phyloP scores from a whole-genome alignment of 1,284 basidiomycete genomes.

The Stygiomarasmius scandens region DNA sequence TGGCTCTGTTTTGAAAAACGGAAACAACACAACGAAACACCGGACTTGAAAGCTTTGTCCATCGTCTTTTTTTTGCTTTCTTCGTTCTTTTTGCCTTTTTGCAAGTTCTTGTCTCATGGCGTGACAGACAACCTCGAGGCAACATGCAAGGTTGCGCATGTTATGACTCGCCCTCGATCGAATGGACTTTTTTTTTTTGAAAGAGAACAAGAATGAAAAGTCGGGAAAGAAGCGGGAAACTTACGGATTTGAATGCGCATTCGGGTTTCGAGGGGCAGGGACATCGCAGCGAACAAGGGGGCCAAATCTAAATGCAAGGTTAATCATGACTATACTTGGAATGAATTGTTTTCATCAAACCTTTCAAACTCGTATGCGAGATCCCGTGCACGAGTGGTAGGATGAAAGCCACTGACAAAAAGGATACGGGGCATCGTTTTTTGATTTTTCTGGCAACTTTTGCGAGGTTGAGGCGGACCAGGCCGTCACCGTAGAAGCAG shows the following conservation, averaged over 20 bases:
- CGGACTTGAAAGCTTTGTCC: neutral
- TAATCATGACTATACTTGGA: slow-evolving; percentile 10
- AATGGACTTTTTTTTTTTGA: slow-evolving; percentile 7
- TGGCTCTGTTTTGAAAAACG: neutral
- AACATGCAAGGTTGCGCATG: slow-evolving; percentile 1
- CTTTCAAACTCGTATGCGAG: slow-evolving; percentile 88
- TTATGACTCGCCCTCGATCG: neutral
- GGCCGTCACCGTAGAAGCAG: neutral
- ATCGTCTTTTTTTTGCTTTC: neutral
- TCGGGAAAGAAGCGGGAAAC: slow-evolving; percentile 36
- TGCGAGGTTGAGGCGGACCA: neutral
- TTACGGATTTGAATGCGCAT: slow-evolving; percentile 76
- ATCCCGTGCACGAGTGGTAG: slow-evolving; percentile 77
- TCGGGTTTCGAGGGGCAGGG: slow-evolving; percentile 79
- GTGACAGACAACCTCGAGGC: neutral
- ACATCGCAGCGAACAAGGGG: slow-evolving; percentile 86
- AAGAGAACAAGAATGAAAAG: slow-evolving; percentile 28
- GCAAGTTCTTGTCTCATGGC: no score
- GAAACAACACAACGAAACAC: neutral
- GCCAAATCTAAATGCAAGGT: slow-evolving; percentile 54
- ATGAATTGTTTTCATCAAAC: slow-evolving; percentile 42
- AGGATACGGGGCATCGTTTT: slow-evolving; percentile 74
- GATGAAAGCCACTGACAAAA: slow-evolving; percentile 85
- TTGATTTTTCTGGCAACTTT: neutral
- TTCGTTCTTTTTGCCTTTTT: neutral